Evolutionary conservation across 768 basidiomycete species (phyloP).

Genomic region (Mycena rebaudengoi): DNA sequence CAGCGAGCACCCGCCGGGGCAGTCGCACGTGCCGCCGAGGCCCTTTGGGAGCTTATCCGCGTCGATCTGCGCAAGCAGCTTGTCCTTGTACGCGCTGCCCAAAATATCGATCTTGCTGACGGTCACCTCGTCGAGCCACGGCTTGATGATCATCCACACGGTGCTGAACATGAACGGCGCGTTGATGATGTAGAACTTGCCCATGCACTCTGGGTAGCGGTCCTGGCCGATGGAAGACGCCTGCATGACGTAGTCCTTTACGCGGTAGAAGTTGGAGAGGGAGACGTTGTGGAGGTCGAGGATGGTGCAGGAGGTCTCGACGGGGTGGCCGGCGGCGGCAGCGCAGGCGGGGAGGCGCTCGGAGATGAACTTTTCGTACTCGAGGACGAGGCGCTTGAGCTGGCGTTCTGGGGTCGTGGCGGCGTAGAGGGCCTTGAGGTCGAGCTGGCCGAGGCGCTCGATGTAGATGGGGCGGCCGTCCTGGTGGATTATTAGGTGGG

Average conservation of each 20-base stretch:
- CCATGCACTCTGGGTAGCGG: constrained; percentile 91
- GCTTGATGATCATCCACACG: constrained; percentile 90
- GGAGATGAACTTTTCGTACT: constrained; percentile 90
- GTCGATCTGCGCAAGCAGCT: constrained; percentile 83
- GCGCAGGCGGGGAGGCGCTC: constrained; percentile 87
- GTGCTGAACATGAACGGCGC: constrained; percentile 92
- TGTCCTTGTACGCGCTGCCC: constrained; percentile 76
- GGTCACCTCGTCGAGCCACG: constrained; percentile 95
- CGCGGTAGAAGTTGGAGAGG: constrained; percentile 83
- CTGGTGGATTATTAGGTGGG: too few species aligned
- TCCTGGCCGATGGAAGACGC: constrained; percentile 87
- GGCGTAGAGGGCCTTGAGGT: constrained; percentile 83
- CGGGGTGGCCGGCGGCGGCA: constrained; percentile 76
- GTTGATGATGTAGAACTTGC: constrained; percentile 99
- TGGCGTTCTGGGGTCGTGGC: constrained; percentile 89
- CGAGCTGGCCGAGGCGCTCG: constrained; percentile 90
- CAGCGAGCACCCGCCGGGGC: constrained; percentile 82
- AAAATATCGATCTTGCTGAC: constrained; percentile 94
- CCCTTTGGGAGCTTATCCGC: constrained; percentile 84
- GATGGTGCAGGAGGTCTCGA: constrained; percentile 98
- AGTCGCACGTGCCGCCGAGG: constrained; percentile 85
- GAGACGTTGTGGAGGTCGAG: constrained; percentile 83
- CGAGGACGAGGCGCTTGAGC: constrained; percentile 86
- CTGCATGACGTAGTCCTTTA: constrained; percentile 89
- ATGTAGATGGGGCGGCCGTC: constrained; percentile 97